Evolutionary conservation across 352 stramenopile genomes (phyloP).

Genomic region (Phytophthora agathidicida): DNA sequence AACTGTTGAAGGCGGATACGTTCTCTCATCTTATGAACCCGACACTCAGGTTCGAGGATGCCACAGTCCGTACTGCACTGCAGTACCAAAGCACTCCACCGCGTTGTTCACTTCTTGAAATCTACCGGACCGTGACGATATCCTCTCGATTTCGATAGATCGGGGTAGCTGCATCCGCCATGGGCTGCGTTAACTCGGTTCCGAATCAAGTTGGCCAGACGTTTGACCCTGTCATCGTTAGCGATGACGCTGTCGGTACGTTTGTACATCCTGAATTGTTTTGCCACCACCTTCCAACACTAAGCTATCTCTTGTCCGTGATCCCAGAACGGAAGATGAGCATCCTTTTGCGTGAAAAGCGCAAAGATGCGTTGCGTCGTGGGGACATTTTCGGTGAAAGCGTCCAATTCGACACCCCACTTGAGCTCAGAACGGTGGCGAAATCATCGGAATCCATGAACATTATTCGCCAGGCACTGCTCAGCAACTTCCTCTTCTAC

Average conservation of each 20-base stretch:
- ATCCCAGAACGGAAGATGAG: conserved; percentile 55
- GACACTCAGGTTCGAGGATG: conserved; percentile 21
- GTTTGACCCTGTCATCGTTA: conserved; percentile 50
- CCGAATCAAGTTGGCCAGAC: conserved; percentile 47
- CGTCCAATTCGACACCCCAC: conserved; percentile 62
- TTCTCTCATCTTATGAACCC: conserved; percentile 18
- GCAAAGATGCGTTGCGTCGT: conserved; percentile 54
- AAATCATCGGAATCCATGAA: conserved; percentile 53
- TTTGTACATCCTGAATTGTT: neutral
- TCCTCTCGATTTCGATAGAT: conserved; percentile 6
- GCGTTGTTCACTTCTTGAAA: conserved; percentile 27
- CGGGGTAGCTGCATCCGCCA: conserved; percentile 16
- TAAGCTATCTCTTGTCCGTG: neutral
- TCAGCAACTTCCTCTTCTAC: conserved; percentile 76
- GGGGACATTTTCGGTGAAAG: conserved; percentile 78
- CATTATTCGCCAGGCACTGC: conserved; percentile 62
- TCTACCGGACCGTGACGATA: conserved; percentile 7
- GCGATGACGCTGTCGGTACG: conserved; percentile 37
- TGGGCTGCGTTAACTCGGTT: conserved; percentile 74
- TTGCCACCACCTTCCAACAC: neutral
- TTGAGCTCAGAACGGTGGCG: conserved; percentile 37
- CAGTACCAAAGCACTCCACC: neutral
- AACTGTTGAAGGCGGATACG: neutral
- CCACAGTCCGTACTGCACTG: neutral
- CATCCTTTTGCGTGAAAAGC: conserved; percentile 73